Evolutionary conservation across 768 basidiomycete genomes (phyloP).

Genomic region (Pholiota conissans): DNA sequence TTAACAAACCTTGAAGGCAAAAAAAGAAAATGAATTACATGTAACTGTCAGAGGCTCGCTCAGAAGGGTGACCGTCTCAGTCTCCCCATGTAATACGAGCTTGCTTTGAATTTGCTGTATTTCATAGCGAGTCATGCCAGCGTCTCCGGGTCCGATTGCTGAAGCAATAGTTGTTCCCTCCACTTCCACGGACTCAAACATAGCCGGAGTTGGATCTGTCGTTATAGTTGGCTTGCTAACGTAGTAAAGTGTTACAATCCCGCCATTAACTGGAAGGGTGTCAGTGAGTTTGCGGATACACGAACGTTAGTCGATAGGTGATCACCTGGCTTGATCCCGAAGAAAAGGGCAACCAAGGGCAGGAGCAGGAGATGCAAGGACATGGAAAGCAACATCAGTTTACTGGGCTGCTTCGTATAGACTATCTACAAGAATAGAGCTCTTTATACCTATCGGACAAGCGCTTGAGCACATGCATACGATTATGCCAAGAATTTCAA

Average conservation of each 20-base stretch:
- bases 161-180: neutral
- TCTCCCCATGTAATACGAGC: neutral
- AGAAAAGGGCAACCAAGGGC: neutral
- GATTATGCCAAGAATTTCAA: too few species aligned
- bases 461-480: too few species aligned
- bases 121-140: slow-evolving; percentile 3
- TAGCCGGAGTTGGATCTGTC: neutral
- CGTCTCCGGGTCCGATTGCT: neutral
- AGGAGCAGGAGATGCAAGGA: neutral
- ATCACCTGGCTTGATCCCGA: neutral
- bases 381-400: too few species aligned
- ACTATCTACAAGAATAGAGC: too few species aligned
- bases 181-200: neutral
- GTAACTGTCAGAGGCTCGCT: neutral
- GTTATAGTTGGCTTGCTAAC: neutral
- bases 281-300: too few species aligned
- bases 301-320: too few species aligned
- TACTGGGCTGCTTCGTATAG: too few species aligned
- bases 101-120: neutral
- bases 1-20: too few species aligned
- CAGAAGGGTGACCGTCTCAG: neutral
- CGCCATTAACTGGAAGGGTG: neutral
- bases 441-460: too few species aligned
- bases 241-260: neutral
- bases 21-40: neutral